Conservation (phyloP, 2,329 filamentous ascomycete genomes). For the Paecilomyces sp. region DNA sequence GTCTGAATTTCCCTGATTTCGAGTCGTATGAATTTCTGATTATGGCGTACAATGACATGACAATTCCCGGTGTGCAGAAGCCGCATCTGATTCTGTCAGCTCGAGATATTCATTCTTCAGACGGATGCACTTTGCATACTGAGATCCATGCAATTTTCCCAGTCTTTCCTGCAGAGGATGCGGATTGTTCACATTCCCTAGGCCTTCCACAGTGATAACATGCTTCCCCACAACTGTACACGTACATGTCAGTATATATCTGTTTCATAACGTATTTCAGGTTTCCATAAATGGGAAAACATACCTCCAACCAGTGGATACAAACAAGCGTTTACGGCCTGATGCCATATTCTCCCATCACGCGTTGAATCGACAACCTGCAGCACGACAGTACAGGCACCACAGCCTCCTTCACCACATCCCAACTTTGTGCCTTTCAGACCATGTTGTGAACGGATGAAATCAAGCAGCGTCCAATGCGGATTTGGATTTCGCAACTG, state of each 20-base stretch:
- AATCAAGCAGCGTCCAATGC: constrained; percentile 78
- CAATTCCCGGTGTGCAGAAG: constrained; percentile 86
- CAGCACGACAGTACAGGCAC: constrained; percentile 74
- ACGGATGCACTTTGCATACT: constrained; percentile 28
- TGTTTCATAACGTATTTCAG: neutral
- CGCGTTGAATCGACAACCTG: constrained; percentile 33
- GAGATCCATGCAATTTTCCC: constrained; percentile 77
- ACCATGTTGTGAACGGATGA: constrained; percentile 69
- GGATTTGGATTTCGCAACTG: constrained; percentile 73
- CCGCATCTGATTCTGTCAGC: constrained; percentile 44
- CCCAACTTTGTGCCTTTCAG: constrained; percentile 86
- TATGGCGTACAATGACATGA: constrained; percentile 50
- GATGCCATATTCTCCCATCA: constrained; percentile 76
- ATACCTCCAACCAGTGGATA: constrained; percentile 67
- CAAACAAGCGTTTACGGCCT: constrained; percentile 80
- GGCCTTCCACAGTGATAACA: constrained; percentile 86
- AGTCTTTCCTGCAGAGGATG: constrained; percentile 81
- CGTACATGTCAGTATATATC: neutral
- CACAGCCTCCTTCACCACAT: constrained; percentile 83
- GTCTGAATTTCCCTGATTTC: constrained; percentile 65
- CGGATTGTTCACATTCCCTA: constrained; percentile 70
- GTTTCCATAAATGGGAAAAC: neutral
- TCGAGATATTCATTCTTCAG: neutral
- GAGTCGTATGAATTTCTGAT: constrained; percentile 70
- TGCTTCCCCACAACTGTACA: constrained; percentile 71